Evolutionary conservation across 257 asterid species (phyloP).

Genomic region (Solanum tarapatanum): DNA sequence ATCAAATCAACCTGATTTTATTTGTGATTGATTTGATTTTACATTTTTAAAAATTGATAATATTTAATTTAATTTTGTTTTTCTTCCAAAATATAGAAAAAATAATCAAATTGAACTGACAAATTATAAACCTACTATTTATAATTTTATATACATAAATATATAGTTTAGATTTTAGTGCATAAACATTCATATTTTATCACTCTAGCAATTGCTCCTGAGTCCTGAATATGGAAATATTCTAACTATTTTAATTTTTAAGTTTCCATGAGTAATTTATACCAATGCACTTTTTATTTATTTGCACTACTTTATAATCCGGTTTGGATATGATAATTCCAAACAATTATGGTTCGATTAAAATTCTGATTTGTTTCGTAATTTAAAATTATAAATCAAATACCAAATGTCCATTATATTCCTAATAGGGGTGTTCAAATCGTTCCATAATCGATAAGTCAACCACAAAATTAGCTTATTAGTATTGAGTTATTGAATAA

Average conservation of each 20-base stretch:
- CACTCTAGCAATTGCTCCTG: neutral
- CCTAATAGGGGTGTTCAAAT: too few relatives aligned
- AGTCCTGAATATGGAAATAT: neutral
- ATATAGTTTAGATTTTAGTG: too few relatives aligned
- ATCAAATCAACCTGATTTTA: too few relatives aligned
- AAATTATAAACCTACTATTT: too few relatives aligned
- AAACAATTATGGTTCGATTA: neutral
- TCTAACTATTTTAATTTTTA: neutral
- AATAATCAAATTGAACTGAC: too few relatives aligned
- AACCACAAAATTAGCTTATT: neutral
- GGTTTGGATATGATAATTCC: neutral
- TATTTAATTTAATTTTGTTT: too few relatives aligned
- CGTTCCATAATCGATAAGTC: too few relatives aligned
- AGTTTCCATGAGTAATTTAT: neutral
- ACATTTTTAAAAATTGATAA: too few relatives aligned
- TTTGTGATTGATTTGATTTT: too few relatives aligned
- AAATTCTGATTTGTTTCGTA: neutral
- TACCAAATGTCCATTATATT: neutral
- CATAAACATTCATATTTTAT: neutral
- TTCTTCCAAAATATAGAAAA: too few relatives aligned
- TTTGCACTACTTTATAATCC: neutral
- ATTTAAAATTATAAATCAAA: too few relatives aligned
- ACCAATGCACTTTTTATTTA: neutral
- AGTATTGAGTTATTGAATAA: too few relatives aligned
- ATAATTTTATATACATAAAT: neutral